Conservation (phyloP, 805 yeast genomes). For the Ogataea naganishii region DNA sequence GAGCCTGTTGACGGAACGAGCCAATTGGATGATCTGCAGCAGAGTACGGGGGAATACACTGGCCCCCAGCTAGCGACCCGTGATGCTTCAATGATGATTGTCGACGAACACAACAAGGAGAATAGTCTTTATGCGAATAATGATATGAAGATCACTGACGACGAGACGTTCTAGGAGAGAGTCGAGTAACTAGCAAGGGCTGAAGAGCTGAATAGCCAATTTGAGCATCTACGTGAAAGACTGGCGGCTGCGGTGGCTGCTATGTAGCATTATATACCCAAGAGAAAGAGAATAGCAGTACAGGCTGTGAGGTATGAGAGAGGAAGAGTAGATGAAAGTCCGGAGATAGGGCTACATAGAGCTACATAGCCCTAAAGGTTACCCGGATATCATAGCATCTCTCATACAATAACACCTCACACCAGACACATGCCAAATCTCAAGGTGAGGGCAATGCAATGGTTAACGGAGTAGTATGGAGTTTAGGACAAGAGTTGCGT, state of each 20-base stretch:
- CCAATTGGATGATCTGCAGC: slow-evolving; percentile 8
- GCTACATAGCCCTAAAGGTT: not conserved
- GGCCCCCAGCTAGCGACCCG: too few relatives aligned
- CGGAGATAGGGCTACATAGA: not conserved
- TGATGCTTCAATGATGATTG: not conserved
- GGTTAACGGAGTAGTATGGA: too few relatives aligned
- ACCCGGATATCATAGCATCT: too few relatives aligned
- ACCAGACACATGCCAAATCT: too few relatives aligned
- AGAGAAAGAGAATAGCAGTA: not conserved
- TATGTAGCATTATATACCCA: not conserved
- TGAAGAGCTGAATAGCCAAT: not conserved
- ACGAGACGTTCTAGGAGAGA: slow-evolving; percentile 7
- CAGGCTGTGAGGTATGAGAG: not conserved
- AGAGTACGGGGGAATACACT: too few relatives aligned
- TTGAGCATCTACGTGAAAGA: not conserved
- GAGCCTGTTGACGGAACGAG: slow-evolving; percentile 16
- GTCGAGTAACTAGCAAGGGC: not conserved
- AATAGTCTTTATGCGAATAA: not conserved
- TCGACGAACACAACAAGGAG: not conserved
- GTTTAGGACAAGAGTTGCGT: too few relatives aligned
- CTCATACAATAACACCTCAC: too few relatives aligned
- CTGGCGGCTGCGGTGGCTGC: not conserved
- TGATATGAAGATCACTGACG: slow-evolving; percentile 8
- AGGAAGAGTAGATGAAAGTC: not conserved
- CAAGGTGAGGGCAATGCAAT: too few relatives aligned